These are phyloP conservation scores for Boechera retrofracta DNA, from an alignment of 345 rosid species.

Conservation along the genomic window DNA sequence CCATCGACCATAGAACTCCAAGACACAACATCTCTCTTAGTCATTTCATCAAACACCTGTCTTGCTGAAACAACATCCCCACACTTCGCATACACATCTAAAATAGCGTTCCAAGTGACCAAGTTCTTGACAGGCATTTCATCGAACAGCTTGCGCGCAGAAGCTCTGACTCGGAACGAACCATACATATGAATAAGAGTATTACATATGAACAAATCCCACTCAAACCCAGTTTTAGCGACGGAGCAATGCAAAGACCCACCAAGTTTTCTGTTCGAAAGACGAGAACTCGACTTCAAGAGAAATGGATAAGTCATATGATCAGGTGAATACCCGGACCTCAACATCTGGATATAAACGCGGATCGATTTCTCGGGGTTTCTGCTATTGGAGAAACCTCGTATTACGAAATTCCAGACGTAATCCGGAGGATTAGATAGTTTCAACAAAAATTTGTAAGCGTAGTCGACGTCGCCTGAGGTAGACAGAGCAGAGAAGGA, in stretches of 20 bases:
- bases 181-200: slow-evolving; percentile 74
- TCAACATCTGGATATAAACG: slow-evolving; percentile 61
- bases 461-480: slow-evolving; percentile 55
- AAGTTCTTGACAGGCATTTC: slow-evolving; percentile 60
- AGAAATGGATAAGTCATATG: slow-evolving; percentile 81
- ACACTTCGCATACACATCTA: slow-evolving; percentile 78
- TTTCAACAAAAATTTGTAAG: slow-evolving; percentile 50
- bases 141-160: slow-evolving; percentile 72
- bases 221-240: slow-evolving; percentile 57
- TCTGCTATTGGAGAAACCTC: slow-evolving; percentile 67
- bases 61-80: slow-evolving; percentile 61
- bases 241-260: slow-evolving; percentile 53
- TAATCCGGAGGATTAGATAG: slow-evolving; percentile 53
- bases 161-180: slow-evolving; percentile 52
- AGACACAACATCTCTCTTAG: slow-evolving; percentile 71
- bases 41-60: slow-evolving; percentile 65
- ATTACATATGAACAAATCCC: slow-evolving; percentile 64
- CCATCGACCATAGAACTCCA: slow-evolving; percentile 93
- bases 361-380: slow-evolving; percentile 58
- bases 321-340: slow-evolving; percentile 58
- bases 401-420: slow-evolving; percentile 64
- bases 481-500: slow-evolving; percentile 61
- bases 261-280: slow-evolving; percentile 53
- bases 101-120: slow-evolving; percentile 84
- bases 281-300: slow-evolving; percentile 66